Conservation (phyloP, 2,329 filamentous ascomycete species). For the Fusarium tanahbumbuense region DNA sequence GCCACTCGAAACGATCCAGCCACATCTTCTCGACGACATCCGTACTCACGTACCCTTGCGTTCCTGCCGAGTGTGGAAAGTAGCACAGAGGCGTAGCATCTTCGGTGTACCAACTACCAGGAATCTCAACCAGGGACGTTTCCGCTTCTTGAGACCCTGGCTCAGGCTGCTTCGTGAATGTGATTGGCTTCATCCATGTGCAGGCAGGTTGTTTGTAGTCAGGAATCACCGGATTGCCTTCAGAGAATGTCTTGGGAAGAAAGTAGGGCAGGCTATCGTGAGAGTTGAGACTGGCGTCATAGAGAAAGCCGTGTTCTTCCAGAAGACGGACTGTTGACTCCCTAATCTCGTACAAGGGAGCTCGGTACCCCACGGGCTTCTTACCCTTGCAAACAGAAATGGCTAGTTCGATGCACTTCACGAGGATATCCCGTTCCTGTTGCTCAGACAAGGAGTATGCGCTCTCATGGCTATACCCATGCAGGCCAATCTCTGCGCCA, state of each 20-base stretch:
- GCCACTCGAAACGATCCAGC: constrained; percentile 1
- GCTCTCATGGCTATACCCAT: constrained; percentile 9
- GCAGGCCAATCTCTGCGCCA: constrained; percentile 3
- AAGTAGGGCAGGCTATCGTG: constrained; percentile 1
- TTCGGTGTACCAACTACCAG: constrained; percentile 29
- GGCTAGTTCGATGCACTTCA: constrained; percentile 2
- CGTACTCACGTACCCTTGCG: constrained; percentile 12
- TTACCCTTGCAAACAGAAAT: not conserved
- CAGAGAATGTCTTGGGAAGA: not conserved
- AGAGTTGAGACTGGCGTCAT: not conserved
- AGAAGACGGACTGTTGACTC: not conserved
- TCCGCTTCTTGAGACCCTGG: too few relatives aligned
- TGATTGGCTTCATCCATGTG: constrained; percentile 3
- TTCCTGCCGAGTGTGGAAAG: constrained; percentile 17
- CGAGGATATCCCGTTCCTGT: not conserved
- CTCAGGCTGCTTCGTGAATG: not conserved
- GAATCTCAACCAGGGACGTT: constrained; percentile 15
- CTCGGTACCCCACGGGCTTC: not conserved
- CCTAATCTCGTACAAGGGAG: constrained; percentile 5
- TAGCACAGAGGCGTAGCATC: constrained; percentile 28
- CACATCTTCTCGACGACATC: constrained; percentile 2
- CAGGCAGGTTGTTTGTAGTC: not conserved
- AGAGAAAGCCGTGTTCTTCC: constrained; percentile 1
- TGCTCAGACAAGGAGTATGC: not conserved
- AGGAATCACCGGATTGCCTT: not conserved